Percentiles rank a stretch among this genome's conserved stretches.
phyloP scores from a whole-genome alignment of 805 yeast genomes.

The Wickerhamomyces tratensis region DNA sequence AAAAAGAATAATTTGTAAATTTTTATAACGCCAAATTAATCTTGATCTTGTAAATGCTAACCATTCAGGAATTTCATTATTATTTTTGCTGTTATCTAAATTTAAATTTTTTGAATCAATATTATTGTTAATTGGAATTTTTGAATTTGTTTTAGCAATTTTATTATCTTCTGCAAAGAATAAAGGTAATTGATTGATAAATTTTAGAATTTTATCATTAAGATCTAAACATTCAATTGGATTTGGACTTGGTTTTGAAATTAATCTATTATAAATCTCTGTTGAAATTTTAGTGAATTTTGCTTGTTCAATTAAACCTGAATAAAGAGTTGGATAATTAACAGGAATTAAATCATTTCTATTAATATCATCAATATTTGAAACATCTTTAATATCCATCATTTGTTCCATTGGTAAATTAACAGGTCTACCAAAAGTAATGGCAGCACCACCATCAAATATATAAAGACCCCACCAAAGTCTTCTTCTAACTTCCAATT shows the following conservation, averaged over 20 bases:
- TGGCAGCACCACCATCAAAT: slow-evolving; percentile 54
- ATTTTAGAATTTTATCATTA: slow-evolving; percentile 31
- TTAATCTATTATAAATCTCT: slow-evolving; percentile 36
- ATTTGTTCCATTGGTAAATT: slow-evolving; percentile 36
- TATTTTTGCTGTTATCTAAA: neutral
- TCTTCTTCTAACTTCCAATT: slow-evolving; percentile 47
- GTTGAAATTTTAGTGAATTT: slow-evolving; percentile 37
- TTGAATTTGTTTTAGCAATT: slow-evolving; percentile 15
- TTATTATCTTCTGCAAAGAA: slow-evolving; percentile 35
- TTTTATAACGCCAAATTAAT: slow-evolving; percentile 49
- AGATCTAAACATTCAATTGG: slow-evolving; percentile 40
- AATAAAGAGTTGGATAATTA: slow-evolving; percentile 42
- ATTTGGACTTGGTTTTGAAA: slow-evolving; percentile 37
- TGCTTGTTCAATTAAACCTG: slow-evolving; percentile 48
- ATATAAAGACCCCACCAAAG: slow-evolving; percentile 63
- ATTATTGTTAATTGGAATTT: slow-evolving; percentile 7
- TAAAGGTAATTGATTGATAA: slow-evolving; percentile 32
- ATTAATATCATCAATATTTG: slow-evolving; percentile 34
- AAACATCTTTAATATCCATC: slow-evolving; percentile 40
- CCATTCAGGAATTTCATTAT: slow-evolving; percentile 35
- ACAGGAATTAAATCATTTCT: slow-evolving; percentile 11
- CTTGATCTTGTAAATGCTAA: slow-evolving; percentile 41
- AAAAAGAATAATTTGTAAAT: slow-evolving; percentile 43
- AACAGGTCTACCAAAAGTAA: slow-evolving; percentile 58
- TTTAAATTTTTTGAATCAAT: neutral